Percentiles rank a stretch among this genome's conserved stretches.
Conservation (phyloP, 495 filamentous ascomycete species). For the Aspergillus diversus region DNA sequence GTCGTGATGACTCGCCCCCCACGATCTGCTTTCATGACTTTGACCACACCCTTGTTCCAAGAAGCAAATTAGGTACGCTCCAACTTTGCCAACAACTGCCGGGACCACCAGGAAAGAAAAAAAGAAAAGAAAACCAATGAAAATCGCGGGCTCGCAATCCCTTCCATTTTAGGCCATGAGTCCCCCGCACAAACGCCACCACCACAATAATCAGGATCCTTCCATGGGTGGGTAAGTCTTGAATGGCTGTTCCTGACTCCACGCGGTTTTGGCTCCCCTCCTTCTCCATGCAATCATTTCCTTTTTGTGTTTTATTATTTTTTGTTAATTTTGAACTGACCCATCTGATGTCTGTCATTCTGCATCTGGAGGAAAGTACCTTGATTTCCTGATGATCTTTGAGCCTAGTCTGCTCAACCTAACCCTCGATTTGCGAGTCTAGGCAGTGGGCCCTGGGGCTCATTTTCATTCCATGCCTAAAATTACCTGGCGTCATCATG, state of each 20-base stretch:
- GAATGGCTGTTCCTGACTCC: conserved; percentile 10
- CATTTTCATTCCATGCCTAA: conserved; percentile 8
- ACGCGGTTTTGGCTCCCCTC: conserved; percentile 1
- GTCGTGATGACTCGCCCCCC: neutral
- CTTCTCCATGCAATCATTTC: neutral
- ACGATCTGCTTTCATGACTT: neutral
- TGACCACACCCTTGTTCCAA: too few species aligned
- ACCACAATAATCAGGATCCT: conserved; percentile 5
- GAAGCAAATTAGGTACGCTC: too few species aligned
- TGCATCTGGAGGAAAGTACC: too few species aligned
- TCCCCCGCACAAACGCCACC: conserved; percentile 10
- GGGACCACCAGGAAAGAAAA: conserved; percentile 2
- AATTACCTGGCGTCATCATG: conserved; percentile 8
- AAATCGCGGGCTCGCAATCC: conserved; percentile 9
- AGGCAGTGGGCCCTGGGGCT: conserved; percentile 9
- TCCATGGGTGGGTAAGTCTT: neutral
- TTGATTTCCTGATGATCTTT: too few species aligned
- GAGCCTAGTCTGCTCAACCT: too few species aligned
- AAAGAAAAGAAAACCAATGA: conserved; percentile 2
- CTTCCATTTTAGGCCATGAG: conserved; percentile 6
- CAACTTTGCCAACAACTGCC: neutral
- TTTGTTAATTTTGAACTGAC: neutral
- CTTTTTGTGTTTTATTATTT: neutral
- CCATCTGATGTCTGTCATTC: too few species aligned
- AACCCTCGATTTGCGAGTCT: conserved; percentile 8